Percentiles rank a stretch among this genome's conserved stretches.
phyloP scores from a whole-genome alignment of 2,329 filamentous ascomycete species.

The Microthyrium microscopicum region DNA sequence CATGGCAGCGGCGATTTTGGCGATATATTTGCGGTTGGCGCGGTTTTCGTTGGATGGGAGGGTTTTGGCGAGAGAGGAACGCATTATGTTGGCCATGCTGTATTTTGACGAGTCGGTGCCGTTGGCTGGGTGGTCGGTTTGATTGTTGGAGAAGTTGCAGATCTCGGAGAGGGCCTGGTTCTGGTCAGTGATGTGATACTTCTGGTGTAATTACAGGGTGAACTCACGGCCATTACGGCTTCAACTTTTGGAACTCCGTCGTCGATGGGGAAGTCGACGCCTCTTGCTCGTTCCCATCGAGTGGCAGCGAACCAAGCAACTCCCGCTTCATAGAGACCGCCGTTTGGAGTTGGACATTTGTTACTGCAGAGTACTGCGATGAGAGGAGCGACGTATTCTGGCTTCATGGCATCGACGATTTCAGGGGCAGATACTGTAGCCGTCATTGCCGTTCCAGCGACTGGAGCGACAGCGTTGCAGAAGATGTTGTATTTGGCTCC shows the following conservation, averaged over 20 bases:
- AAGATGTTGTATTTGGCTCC: slow-evolving; percentile 95
- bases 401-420: slow-evolving; percentile 96
- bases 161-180: slow-evolving; percentile 50
- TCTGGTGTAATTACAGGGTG: background rate
- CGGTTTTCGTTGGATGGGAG: background rate
- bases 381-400: slow-evolving; percentile 89
- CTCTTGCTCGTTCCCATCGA: slow-evolving; percentile 84
- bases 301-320: slow-evolving; percentile 86
- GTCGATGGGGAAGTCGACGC: slow-evolving; percentile 81
- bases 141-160: slow-evolving; percentile 70
- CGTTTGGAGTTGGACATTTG: slow-evolving; percentile 67
- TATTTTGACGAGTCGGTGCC: slow-evolving; percentile 61
- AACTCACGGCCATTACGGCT: slow-evolving; percentile 47
- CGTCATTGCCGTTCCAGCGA: slow-evolving; percentile 92
- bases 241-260: slow-evolving; percentile 61
- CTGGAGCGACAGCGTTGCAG: slow-evolving; percentile 95
- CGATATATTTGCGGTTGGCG: slow-evolving; percentile 24
- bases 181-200: background rate
- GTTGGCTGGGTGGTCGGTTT: slow-evolving; percentile 73
- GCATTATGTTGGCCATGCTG: slow-evolving; percentile 58
- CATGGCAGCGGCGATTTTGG: slow-evolving; percentile 23
- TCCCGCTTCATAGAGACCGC: slow-evolving; percentile 83
- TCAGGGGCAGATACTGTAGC: slow-evolving; percentile 87
- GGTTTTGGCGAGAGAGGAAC: background rate
- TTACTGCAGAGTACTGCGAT: slow-evolving; percentile 77